Conservation (phyloP, 1,284 basidiomycete species). For the Dichomitus squalens region DNA sequence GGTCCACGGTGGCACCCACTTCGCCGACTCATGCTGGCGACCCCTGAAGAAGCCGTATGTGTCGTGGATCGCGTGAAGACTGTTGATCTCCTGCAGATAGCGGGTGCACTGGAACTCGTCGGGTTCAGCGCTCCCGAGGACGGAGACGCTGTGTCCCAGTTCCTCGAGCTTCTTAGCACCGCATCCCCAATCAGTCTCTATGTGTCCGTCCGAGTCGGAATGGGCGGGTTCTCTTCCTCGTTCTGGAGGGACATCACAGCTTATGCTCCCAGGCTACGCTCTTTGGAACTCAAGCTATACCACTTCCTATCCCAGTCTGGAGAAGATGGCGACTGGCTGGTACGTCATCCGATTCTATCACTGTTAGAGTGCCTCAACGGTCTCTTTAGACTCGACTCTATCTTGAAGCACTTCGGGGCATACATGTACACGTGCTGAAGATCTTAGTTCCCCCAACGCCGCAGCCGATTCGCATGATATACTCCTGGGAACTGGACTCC, state of each 20-base stretch:
- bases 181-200: neutral
- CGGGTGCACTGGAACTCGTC: neutral
- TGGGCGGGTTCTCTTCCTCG: neutral
- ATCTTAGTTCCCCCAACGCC: neutral
- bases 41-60: neutral
- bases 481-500: neutral
- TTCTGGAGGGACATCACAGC: neutral
- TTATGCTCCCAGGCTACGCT: neutral
- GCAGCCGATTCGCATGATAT: neutral
- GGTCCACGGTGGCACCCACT: constrained; percentile 4
- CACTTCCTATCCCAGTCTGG: neutral
- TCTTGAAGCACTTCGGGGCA: neutral
- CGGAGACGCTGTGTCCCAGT: neutral
- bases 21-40: neutral
- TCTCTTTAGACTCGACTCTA: neutral
- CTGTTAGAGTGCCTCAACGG: neutral
- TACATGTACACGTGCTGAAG: neutral
- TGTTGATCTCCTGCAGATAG: constrained; percentile 1
- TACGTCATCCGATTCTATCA: neutral
- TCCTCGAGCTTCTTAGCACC: neutral
- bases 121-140: neutral
- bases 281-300: neutral
- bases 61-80: neutral
- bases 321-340: neutral
- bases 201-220: neutral